Base-by-base conservation (phyloP, 1,139 yeast species). In the Yamadazyma sp. region DNA sequence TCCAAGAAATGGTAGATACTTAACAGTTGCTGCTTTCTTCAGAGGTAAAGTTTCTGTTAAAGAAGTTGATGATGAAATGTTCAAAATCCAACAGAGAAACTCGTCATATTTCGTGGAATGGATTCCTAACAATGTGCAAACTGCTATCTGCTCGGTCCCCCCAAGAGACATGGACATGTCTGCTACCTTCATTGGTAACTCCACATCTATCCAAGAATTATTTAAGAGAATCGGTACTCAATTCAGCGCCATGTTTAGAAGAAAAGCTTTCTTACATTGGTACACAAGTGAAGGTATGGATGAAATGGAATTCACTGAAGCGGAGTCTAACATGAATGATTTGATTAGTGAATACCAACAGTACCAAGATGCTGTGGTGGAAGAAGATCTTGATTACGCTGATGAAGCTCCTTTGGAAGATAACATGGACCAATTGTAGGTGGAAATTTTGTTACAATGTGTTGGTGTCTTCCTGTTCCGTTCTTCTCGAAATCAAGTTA, bases 251-350 rank as follows among this genome's bases (percentile, higher is more conserved):
- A 88, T 88, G 96, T 88, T 85, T 66, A 81, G 88, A 65, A 86
- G 94, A 74, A 85, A 84, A 67, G 96, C 96, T 50, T 88, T 88
- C 80, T 82, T 88, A 69, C 96, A 88, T 67, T 88, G 96, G 96
- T 88, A 86, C 67, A 86, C 94, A 16, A 79, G 83, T 49, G 96
- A 88, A 67, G 96, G 96, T 69, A 88, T 88, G 96, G 96, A 88
- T 59, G 94, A 84, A 66, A 77, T 82, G 75, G 96, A 88, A 70
- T 88, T 88, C 64, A 80, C 89, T 46, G 96, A 88, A 69, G 96
- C 96, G 38, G 88, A 76, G 54, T 64, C 73, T 39, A 86, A 88
- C 64, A 82, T 88, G 89, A 80, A 78, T 54, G 96, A 88, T 65
- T 75, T 88, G 60, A 89, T 88, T 43, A 79, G 82, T 56, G 96